A percentile compares a stretch with the other conserved stretches of the same genome.
Conservation (phyloP, 1,284 basidiomycete species). For the Sanghuangporus weigelae region DNA sequence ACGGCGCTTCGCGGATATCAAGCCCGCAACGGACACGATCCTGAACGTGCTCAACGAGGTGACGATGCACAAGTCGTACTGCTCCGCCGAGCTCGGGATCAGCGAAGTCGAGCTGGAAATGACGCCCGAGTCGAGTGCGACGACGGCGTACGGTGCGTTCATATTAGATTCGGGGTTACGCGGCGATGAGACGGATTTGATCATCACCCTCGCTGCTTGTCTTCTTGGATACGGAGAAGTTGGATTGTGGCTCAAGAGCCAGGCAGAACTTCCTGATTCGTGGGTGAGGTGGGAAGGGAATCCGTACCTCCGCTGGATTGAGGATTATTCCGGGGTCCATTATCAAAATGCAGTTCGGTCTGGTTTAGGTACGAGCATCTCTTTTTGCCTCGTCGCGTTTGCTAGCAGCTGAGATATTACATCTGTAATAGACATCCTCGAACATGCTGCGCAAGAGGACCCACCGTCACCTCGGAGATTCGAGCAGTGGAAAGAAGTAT, state of each 20-base stretch:
- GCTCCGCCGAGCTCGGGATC: slow-evolving; percentile 61
- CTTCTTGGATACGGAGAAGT: slow-evolving; percentile 94
- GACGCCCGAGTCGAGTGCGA: slow-evolving; percentile 62
- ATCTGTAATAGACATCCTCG: slow-evolving; percentile 47
- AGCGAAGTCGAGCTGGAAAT: slow-evolving; percentile 51
- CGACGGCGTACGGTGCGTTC: slow-evolving; percentile 85
- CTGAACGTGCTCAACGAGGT: slow-evolving; percentile 66
- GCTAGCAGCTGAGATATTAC: not conserved
- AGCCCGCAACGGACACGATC: slow-evolving; percentile 62
- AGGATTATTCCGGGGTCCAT: slow-evolving; percentile 68
- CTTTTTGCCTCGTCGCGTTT: not conserved
- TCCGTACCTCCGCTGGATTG: slow-evolving; percentile 77
- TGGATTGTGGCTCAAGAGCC: slow-evolving; percentile 71
- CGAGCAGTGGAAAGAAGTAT: slow-evolving; percentile 66
- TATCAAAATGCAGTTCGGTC: slow-evolving; percentile 69
- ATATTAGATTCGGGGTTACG: slow-evolving; percentile 73
- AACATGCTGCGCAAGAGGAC: slow-evolving; percentile 53
- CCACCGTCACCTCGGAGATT: slow-evolving; percentile 62
- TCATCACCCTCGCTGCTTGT: slow-evolving; percentile 83
- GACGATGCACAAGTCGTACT: slow-evolving; percentile 68
- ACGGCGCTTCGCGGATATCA: slow-evolving; percentile 57
- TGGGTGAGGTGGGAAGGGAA: slow-evolving; percentile 64
- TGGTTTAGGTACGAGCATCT: slow-evolving; percentile 56
- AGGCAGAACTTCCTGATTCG: slow-evolving; percentile 41
- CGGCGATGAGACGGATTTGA: slow-evolving; percentile 67